Evolutionary conservation across 352 stramenopile genomes (phyloP), one percentile per base, ranked within the genome.

Genomic region (Peronospora destructor): DNA sequence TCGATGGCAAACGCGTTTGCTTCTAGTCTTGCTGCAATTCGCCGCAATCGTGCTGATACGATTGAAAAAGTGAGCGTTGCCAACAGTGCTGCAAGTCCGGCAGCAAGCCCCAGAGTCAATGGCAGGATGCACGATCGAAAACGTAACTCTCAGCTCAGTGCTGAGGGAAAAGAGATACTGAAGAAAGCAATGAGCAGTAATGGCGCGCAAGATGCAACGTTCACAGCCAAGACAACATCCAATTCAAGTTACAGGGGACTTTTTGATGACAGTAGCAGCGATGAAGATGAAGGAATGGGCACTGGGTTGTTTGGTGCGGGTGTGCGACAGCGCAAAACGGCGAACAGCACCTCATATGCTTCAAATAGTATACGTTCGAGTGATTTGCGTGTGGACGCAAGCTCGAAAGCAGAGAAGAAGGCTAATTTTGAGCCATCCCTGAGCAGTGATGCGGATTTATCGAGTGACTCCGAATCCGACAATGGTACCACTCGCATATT

Each of bases 231-330:
- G 11, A 11, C 51, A 11, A 59, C 56, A 19, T 37, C 44, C 36
- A 69, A 49, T 43, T 44, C 49, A 6, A 71, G 73, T 40, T 71
- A 79, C 2, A 85, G 71, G 39, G 79, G 79, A 4, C 54, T 93
- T 1, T 93, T 93, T 59, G 82, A 93, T 53, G 81, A 88, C 29
- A 93, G 79, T 43, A 82, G 65, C 61, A 82, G 70, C 30, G 66
- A 73, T 16, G 68, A 78, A 5, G 68, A 73, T 2, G 59, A 68
- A 25, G 69, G 76, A 39, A 76, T 61, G 0, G 70, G 84, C 21
- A 56, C 44, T 19, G 77, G 68, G 0, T 42, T 88, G 10, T 86
- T 88, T 33, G 71, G 71, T 30, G 45, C 66, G 2, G 37, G 19
- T 26, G 47, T 19, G 12, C 39, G 37, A 17, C 71, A 73, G 8